These are phyloP conservation scores for Termitomyces sp. DNA, from an alignment of 768 basidiomycete genomes.

Conservation along the genomic window DNA sequence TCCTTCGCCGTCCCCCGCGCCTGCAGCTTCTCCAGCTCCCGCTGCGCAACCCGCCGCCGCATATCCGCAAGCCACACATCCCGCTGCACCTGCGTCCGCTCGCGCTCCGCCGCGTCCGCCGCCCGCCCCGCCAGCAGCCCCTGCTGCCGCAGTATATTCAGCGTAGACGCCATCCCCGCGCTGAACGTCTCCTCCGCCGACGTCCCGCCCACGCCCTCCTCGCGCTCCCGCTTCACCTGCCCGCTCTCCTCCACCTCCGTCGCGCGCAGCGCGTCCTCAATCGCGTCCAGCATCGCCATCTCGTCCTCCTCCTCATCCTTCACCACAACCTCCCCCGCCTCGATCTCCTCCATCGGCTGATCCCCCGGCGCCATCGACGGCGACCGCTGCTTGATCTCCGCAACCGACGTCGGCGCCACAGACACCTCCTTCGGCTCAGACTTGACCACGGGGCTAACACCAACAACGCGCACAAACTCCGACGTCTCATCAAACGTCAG, in stretches of 20 bases:
- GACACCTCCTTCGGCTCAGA: constrained; percentile 35
- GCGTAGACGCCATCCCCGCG: constrained; percentile 81
- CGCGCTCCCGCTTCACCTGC: constrained; percentile 15
- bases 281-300: constrained; percentile 69
- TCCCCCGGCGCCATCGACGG: constrained; percentile 54
- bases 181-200: constrained; percentile 75
- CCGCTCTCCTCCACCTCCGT: constrained; percentile 51
- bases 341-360: constrained; percentile 64
- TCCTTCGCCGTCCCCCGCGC: constrained; percentile 81
- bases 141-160: constrained; percentile 86
- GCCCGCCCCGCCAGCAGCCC: constrained; percentile 71
- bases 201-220: constrained; percentile 44
- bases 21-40: constrained; percentile 75
- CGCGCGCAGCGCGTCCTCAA: constrained; percentile 63
- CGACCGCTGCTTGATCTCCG: constrained; percentile 26
- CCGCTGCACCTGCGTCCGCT: constrained; percentile 74
- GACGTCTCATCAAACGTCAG: constrained; percentile 95
- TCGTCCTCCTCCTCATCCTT: constrained; percentile 75
- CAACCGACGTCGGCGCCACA: constrained; percentile 14
- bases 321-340: constrained; percentile 73
- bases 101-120: constrained; percentile 67
- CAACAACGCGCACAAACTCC: constrained; percentile 88
- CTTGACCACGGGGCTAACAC: constrained; percentile 54
- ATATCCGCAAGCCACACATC: constrained; percentile 91
- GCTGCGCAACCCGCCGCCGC: constrained; percentile 64